Conservation (phyloP, 768 basidiomycete genomes). For the Collybiopsis confluens region DNA sequence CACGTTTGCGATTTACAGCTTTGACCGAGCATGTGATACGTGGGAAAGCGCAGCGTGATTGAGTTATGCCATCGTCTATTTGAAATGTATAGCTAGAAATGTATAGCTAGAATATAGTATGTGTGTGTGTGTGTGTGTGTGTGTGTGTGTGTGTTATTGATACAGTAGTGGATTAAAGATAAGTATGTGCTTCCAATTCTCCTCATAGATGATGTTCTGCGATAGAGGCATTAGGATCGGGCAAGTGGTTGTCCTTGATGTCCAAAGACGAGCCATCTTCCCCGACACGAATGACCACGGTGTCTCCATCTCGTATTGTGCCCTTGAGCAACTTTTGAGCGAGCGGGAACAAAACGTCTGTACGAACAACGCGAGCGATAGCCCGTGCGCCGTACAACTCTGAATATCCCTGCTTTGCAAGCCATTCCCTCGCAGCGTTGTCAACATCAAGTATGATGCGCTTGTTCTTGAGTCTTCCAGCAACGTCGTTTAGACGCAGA, state of each 20-base stretch:
- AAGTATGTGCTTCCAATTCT: no score
- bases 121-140: no score
- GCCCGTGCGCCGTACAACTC: constrained; percentile 84
- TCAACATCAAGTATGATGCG: constrained; percentile 73
- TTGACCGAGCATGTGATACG: no score
- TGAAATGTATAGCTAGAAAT: no score
- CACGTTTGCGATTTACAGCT: no score
- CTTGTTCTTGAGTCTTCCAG: constrained; percentile 55
- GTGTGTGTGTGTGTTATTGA: no score
- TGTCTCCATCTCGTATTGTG: constrained; percentile 69
- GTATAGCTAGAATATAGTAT: no score
- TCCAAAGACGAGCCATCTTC: constrained; percentile 37
- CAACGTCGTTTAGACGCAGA: constrained; percentile 72
- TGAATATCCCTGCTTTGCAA: constrained; percentile 77
- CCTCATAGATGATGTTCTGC: neutral
- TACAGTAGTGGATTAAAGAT: no score
- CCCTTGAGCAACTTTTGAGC: constrained; percentile 79
- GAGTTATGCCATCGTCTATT: no score
- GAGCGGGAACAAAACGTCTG: constrained; percentile 77
- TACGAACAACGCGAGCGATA: constrained; percentile 81
- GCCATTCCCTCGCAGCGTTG: constrained; percentile 56
- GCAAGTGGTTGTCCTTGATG: constrained; percentile 61
- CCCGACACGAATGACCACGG: constrained; percentile 49
- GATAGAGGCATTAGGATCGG: constrained; percentile 29
- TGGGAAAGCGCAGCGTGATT: no score